phyloP scores from a whole-genome alignment of 441 rosid genomes.

The Adansonia gregorii region DNA sequence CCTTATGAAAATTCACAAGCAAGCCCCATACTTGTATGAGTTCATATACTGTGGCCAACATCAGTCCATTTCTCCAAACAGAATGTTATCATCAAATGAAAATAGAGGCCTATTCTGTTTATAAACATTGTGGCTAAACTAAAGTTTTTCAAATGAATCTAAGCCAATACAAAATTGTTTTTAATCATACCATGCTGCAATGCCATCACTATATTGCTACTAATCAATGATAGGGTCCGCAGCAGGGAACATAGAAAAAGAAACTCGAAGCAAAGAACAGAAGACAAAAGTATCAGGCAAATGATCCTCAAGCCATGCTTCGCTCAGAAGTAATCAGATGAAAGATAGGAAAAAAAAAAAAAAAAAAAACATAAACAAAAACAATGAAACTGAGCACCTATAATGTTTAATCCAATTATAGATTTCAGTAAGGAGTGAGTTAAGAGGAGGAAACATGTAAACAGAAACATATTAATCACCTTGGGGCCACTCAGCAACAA shows the following conservation, averaged over 20 bases:
- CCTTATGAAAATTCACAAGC: not conserved
- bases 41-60: conserved; percentile 1
- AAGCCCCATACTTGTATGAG: not conserved
- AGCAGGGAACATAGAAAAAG: not conserved
- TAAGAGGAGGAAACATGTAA: not conserved
- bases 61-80: not conserved
- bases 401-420: conserved; percentile 1
- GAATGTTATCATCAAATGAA: conserved; percentile 11
- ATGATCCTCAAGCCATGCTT: not conserved
- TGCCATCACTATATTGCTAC: not conserved
- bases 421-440: conserved; percentile 2
- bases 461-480: conserved; percentile 31
- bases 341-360: not conserved
- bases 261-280: conserved; percentile 9
- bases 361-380: not conserved
- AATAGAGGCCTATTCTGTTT: not conserved
- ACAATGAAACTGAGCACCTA: not conserved
- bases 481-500: conserved; percentile 53
- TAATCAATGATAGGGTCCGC: not conserved
- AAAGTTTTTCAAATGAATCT: not conserved
- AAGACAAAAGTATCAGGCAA: not conserved
- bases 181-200: not conserved
- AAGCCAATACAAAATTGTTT: not conserved
- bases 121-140: not conserved
- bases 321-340: not conserved